A percentile compares a stretch with the other conserved stretches of the same genome.
These are phyloP conservation scores for Vitis hybrid DNA, from an alignment of 177 flowering plant species.

Conservation along the genomic window DNA sequence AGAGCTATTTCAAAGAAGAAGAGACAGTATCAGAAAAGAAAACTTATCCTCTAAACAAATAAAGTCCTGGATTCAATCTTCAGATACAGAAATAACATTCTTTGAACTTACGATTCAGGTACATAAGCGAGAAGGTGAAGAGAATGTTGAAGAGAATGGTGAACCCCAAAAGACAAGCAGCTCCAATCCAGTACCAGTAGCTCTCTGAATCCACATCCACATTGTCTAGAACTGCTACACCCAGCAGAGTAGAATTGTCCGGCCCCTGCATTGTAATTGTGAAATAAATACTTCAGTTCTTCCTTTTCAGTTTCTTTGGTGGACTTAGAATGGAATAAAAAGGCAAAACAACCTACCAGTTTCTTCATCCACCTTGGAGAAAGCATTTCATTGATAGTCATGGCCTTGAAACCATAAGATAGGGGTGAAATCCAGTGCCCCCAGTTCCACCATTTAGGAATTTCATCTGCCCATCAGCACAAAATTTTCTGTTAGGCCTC, in stretches of 20 bases:
- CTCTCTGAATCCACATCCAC: slow-evolving; percentile 39
- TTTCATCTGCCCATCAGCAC: slow-evolving; percentile 39
- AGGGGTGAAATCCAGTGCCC: slow-evolving; percentile 85
- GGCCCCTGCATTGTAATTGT: slow-evolving; percentile 42
- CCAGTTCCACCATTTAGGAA: slow-evolving; percentile 93
- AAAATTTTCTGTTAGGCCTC: too few relatives aligned
- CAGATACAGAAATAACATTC: too few relatives aligned
- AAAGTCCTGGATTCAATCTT: too few relatives aligned
- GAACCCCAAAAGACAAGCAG: slow-evolving; percentile 70
- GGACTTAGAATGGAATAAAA: too few relatives aligned
- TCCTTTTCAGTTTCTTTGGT: too few relatives aligned
- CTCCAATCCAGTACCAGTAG: slow-evolving; percentile 86
- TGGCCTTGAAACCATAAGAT: slow-evolving; percentile 64
- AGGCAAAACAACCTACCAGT: slow-evolving; percentile 35
- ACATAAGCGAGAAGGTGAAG: slow-evolving; percentile 74
- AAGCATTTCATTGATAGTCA: slow-evolving; percentile 70
- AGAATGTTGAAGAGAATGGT: slow-evolving; percentile 67
- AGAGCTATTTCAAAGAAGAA: slow-evolving; percentile 36
- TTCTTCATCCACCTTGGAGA: slow-evolving; percentile 92
- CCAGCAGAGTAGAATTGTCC: slow-evolving; percentile 44
- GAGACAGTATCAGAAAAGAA: neutral
- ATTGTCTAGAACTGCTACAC: slow-evolving; percentile 52
- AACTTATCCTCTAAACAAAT: too few relatives aligned
- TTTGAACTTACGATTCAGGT: slow-evolving; percentile 59
- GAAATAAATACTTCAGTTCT: neutral